Evolutionary conservation across 306 rosid species (phyloP).

Genomic region (Vicia faba): DNA sequence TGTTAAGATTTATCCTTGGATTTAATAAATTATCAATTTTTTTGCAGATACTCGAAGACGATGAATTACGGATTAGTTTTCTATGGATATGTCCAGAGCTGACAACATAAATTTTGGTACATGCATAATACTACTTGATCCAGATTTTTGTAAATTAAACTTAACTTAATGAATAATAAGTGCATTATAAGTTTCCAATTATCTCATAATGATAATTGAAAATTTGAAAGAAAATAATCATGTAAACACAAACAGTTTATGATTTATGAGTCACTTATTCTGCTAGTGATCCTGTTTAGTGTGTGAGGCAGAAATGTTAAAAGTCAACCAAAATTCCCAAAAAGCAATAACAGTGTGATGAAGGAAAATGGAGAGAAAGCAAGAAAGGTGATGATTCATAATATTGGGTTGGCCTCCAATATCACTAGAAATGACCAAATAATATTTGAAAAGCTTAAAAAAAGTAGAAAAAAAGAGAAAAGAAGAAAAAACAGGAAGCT

Average conservation of each 20-base stretch:
- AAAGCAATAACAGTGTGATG: slow-evolving; percentile 41
- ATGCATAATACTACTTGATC: slow-evolving; percentile 9
- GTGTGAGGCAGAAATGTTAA: slow-evolving; percentile 30
- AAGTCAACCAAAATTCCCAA: slow-evolving; percentile 35
- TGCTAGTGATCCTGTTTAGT: slow-evolving; percentile 8
- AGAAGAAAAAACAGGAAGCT: slow-evolving; percentile 39
- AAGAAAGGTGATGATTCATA: slow-evolving; percentile 56
- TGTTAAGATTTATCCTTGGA: slow-evolving; percentile 13
- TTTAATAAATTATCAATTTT: slow-evolving; percentile 29
- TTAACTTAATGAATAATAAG: neutral
- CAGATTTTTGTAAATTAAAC: slow-evolving; percentile 24
- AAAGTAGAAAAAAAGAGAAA: slow-evolving; percentile 34
- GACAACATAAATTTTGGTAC: slow-evolving; percentile 31
- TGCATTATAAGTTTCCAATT: neutral
- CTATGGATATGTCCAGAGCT: too few relatives aligned
- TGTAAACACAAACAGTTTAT: neutral
- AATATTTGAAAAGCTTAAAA: slow-evolving; percentile 55
- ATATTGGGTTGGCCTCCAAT: slow-evolving; percentile 65
- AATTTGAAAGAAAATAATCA: too few relatives aligned
- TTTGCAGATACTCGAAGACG: slow-evolving; percentile 26
- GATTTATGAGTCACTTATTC: slow-evolving; percentile 3
- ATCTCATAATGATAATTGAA: neutral
- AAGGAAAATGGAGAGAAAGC: slow-evolving; percentile 41
- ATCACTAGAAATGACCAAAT: slow-evolving; percentile 57
- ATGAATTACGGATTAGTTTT: neutral